Conservation (phyloP, 1,139 yeast species). For the Nadsonia commutata region DNA sequence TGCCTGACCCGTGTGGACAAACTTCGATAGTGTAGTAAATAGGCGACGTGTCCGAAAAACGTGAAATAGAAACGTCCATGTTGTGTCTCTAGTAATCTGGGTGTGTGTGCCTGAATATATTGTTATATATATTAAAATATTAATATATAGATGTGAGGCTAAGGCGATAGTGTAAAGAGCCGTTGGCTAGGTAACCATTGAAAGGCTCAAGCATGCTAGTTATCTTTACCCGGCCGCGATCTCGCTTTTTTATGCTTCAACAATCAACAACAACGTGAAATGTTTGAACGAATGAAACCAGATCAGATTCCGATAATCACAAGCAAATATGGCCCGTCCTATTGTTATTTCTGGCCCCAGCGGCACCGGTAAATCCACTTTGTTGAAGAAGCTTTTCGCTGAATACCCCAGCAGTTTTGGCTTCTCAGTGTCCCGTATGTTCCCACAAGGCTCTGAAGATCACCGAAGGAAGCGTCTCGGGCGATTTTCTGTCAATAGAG, state of each 20-base stretch:
- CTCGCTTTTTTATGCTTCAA: background rate
- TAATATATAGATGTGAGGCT: no score
- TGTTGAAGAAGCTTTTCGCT: constrained; percentile 74
- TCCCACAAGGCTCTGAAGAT: background rate
- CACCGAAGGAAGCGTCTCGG: background rate
- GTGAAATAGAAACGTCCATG: constrained; percentile 20
- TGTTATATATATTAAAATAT: no score
- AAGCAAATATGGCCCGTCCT: constrained; percentile 44
- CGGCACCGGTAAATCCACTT: constrained; percentile 88
- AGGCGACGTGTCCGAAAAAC: constrained; percentile 22
- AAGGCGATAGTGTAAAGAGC: background rate
- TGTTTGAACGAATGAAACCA: no score
- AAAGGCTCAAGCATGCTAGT: no score
- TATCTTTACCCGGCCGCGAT: background rate
- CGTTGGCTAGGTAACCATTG: background rate
- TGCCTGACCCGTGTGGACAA: no score
- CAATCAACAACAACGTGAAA: no score
- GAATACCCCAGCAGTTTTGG: constrained; percentile 86
- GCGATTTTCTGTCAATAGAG: background rate
- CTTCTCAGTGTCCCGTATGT: constrained; percentile 61
- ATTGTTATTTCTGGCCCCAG: constrained; percentile 95
- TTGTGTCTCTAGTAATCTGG: no score
- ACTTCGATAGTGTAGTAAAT: constrained; percentile 26
- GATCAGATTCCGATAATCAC: no score
- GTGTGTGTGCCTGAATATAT: no score